Base-by-base conservation (phyloP, 768 basidiomycete species). In the Mrakia blollopis region DNA sequence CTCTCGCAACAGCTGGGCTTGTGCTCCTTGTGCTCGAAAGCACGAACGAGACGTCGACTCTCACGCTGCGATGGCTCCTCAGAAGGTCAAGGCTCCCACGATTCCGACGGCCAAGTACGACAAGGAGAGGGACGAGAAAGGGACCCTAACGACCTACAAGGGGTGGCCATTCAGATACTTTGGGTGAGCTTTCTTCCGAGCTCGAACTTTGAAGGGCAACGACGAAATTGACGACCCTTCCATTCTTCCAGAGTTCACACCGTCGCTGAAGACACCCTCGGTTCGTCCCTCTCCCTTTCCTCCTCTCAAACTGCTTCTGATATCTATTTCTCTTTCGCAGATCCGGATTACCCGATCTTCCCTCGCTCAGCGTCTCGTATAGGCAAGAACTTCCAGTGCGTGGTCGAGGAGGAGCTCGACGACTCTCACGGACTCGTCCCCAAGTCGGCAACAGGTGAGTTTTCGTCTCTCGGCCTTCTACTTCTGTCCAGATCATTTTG, bases 291-390 rank as follows among this genome's bases (percentile, higher is more conserved):
- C 5, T 18, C 21, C 18, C 7, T 14, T 23, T 78, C 68, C 62
- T 37, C 77, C 16, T 78, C 50, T 71, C 75, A 80, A 57, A 3
- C 57, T 57, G n/a, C 9, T 8, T 25, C 57, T 57, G 57, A 57
- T 13, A 1, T n/a, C 3, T 8, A 6, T 2, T n/a, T 10, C 25
- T 84, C 82, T 61, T 28, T 39, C 70, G 79, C 83, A 94, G 96
- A 98, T 86, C 89, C 93, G 67, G 94, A 99, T 83, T 96, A 99
- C 85, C 89, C 94, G 77, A 96, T 98, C 82, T 98, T 94, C 83
- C 95, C 96, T 77, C 91, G 94, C 76, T 90, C 93, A 21, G 91
- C 92, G 10, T 95, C 92, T 32, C 90, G 95, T n/a, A 87, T 93
- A 52, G 94, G 94, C 23, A 87, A 89, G 57, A 94, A 92, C 82